Percentiles rank a stretch among this genome's conserved stretches.
Evolutionary conservation across 2,329 filamentous ascomycete genomes (phyloP).

Genomic region (Stemphylium beticola): DNA sequence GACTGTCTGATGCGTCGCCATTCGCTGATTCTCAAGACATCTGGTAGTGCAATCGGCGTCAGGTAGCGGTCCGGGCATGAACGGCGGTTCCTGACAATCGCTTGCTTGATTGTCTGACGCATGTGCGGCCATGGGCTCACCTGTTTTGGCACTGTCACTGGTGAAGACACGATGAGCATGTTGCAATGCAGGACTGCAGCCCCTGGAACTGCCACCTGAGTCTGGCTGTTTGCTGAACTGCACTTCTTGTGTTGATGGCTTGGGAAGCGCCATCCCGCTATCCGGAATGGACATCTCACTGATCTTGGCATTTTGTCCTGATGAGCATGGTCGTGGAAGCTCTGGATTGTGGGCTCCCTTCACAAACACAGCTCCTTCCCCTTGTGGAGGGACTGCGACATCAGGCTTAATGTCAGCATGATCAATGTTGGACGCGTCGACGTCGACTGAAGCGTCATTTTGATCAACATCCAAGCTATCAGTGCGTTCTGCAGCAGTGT

Average conservation of each 20-base stretch:
- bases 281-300: background rate
- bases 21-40: too few relatives aligned
- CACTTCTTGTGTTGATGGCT: background rate
- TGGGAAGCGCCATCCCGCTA: background rate
- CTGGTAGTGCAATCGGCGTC: too few relatives aligned
- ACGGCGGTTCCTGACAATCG: too few relatives aligned
- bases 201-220: background rate
- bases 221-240: background rate
- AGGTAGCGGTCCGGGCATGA: too few relatives aligned
- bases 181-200: background rate
- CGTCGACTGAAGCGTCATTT: slow-evolving; percentile 16
- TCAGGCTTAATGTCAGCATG: slow-evolving; percentile 15
- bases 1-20: too few relatives aligned
- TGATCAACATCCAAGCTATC: slow-evolving; percentile 20
- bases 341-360: background rate
- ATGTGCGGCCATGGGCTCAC: too few relatives aligned
- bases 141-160: background rate
- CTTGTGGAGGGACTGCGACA: background rate
- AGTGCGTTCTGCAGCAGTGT: slow-evolving; percentile 7
- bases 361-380: background rate
- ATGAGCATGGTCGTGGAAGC: background rate
- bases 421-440: slow-evolving; percentile 11
- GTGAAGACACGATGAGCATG: background rate
- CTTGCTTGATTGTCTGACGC: too few relatives aligned
- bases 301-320: background rate